Evolutionary conservation across 1,139 yeast species (phyloP), one percentile per base, ranked within the genome.

Genomic region (Magnusiomyces paraingens): DNA sequence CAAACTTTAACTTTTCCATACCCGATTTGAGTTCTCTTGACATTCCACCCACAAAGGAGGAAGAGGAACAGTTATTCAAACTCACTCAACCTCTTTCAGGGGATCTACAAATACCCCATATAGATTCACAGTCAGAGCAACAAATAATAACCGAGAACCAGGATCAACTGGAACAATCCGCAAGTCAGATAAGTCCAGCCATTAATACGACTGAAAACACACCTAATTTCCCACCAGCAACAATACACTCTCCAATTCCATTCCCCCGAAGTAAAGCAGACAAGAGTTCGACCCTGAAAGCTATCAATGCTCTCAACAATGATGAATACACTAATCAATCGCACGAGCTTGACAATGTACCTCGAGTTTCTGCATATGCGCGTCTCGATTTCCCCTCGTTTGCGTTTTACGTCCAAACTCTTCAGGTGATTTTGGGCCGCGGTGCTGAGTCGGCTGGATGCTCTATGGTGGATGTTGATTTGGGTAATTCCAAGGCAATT

Each of bases 401-500:
- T 67, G 89, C 96, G 2, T 93, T 94, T 69, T 93, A 90, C 64
- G 96, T 93, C 2, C 99, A 93, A 70, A 93, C 99, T 1, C 76
- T 93, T 63, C 98, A 93, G 67, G 96, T 93, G 1, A 80, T 93
- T 8, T 74, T 93, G 46, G 99, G 99, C 6, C 78, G 99, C 61
- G 80, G 89, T 58, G 86, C 94, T 10, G 90, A 86, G 65, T 86
- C 86, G 61, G 76, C 62, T 64, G 73, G 61, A 36, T 21, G 51
- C 12, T 39, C 44, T n/a, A 51, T 53, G 38, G 93, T 89, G 12
- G 98, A 91, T 71, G 96, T 93, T 39, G 96, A 93, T 71, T 71
- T 93, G 51, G 95, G 96, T 11, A 82, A 88, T 12, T 86, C 90
- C 48, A 91, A 91, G 72, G 95, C 96, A 14, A 89, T 91, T 22